Percentiles rank a stretch among this genome's conserved stretches.
phyloP scores from a whole-genome alignment of 1,139 yeast species.

The Lodderomyces oxycetoniae region DNA sequence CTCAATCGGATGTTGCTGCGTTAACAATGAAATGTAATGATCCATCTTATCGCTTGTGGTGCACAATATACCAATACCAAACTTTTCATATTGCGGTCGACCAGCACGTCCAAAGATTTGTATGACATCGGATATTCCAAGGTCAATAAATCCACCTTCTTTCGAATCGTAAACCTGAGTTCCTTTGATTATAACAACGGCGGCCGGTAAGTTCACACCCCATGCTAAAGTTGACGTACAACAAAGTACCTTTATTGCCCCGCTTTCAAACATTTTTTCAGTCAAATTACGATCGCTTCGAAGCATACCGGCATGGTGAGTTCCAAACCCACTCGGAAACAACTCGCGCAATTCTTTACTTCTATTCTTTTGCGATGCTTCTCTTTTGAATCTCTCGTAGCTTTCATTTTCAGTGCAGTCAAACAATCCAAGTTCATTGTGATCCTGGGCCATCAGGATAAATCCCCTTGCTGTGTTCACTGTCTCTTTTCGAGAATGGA shows the following conservation, averaged over 20 bases:
- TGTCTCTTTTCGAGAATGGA: slow-evolving; percentile 92
- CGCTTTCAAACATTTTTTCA: slow-evolving; percentile 80
- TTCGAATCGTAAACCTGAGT: slow-evolving; percentile 94
- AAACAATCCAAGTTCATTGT: slow-evolving; percentile 53
- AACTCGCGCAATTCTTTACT: slow-evolving; percentile 79
- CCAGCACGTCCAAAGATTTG: slow-evolving; percentile 99
- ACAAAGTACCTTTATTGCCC: slow-evolving; percentile 84
- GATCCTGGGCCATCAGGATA: slow-evolving; percentile 61
- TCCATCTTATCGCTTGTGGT: slow-evolving; percentile 80
- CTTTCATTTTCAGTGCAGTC: slow-evolving; percentile 52
- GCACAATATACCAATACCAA: slow-evolving; percentile 88
- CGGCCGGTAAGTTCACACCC: slow-evolving; percentile 99
- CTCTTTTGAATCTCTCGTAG: slow-evolving; percentile 51
- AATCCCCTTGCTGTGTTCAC: slow-evolving; percentile 74
- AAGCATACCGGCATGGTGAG: slow-evolving; percentile 97
- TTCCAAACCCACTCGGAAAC: slow-evolving; percentile 79
- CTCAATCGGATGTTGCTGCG: slow-evolving; percentile 97
- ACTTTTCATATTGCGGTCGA: slow-evolving; percentile 91
- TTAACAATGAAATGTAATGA: slow-evolving; percentile 78
- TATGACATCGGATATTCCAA: slow-evolving; percentile 93
- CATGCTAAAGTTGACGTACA: slow-evolving; percentile 98
- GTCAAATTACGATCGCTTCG: slow-evolving; percentile 86
- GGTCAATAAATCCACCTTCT: slow-evolving; percentile 88
- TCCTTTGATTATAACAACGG: slow-evolving; percentile 93
- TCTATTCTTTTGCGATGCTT: slow-evolving; percentile 62